A percentile compares a stretch with the other conserved stretches of the same genome.
Conservation (phyloP, 306 rosid species). For the Quercus variabilis region DNA sequence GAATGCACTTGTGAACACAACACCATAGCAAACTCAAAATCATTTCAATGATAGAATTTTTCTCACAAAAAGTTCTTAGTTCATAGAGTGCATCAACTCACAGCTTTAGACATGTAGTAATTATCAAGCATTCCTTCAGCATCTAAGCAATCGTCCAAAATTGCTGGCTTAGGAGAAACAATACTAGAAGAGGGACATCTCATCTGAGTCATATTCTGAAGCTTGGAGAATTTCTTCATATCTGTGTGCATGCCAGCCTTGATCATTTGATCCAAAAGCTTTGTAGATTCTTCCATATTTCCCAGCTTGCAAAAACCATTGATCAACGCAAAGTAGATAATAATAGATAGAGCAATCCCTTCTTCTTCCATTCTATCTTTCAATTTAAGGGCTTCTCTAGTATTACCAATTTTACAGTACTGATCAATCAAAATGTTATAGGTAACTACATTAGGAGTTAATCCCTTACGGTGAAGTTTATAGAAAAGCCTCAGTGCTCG, state of each 20-base stretch:
- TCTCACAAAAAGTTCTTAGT: not conserved
- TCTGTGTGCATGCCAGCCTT: constrained; percentile 20
- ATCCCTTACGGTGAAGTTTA: constrained; percentile 67
- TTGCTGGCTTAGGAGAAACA: not conserved
- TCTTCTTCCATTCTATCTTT: constrained; percentile 60
- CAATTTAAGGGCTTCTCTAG: constrained; percentile 54
- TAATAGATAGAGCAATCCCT: constrained; percentile 46
- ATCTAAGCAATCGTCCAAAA: not conserved
- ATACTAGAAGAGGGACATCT: not conserved
- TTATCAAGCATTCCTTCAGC: not conserved
- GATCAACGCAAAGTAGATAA: constrained; percentile 39
- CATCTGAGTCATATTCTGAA: not conserved
- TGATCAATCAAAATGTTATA: constrained; percentile 67
- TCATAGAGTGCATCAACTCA: constrained; percentile 3
- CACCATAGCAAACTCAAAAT: not conserved
- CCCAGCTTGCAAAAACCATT: constrained; percentile 30
- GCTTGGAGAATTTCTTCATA: not conserved
- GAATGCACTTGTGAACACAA: not conserved
- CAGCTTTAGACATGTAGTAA: constrained; percentile 5
- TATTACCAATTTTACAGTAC: constrained; percentile 54
- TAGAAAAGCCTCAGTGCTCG: constrained; percentile 66
- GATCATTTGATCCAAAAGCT: constrained; percentile 32
- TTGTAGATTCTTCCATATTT: constrained; percentile 18
- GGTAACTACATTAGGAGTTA: constrained; percentile 66
- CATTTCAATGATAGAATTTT: not conserved